Evolutionary conservation across 257 asterid genomes (phyloP).

Genomic region (Eucommia ulmoides): DNA sequence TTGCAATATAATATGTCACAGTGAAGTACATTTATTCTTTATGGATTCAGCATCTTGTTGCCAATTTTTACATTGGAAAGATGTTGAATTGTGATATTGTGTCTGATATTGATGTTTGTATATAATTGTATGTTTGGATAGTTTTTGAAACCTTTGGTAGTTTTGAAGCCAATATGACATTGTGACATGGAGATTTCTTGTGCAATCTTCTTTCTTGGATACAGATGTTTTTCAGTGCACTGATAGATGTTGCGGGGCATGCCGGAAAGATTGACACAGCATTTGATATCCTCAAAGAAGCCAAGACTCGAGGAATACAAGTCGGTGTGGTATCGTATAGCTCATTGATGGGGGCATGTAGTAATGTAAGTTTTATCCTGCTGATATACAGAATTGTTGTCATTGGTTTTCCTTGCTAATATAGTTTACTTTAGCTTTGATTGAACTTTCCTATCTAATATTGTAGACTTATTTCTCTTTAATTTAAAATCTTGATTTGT

Average conservation of each 20-base stretch:
- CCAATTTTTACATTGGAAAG: too few relatives aligned
- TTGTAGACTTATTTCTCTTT: too few relatives aligned
- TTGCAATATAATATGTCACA: too few relatives aligned
- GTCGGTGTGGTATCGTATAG: conserved; percentile 78
- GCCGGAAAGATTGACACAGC: conserved; percentile 91
- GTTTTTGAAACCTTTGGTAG: background rate
- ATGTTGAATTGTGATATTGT: background rate
- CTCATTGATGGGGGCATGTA: conserved; percentile 99
- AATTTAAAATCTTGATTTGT: too few relatives aligned
- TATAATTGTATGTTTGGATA: background rate
- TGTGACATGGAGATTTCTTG: conserved; percentile 7
- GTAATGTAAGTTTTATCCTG: conserved; percentile 48
- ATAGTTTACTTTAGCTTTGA: too few relatives aligned
- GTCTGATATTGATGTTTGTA: background rate
- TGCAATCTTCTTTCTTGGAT: conserved; percentile 15
- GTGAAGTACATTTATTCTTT: too few relatives aligned
- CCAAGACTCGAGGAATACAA: conserved; percentile 61
- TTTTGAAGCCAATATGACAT: background rate
- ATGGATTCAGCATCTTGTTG: too few relatives aligned
- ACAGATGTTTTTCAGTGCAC: conserved; percentile 89
- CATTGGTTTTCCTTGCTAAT: conserved; percentile 3
- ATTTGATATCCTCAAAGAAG: conserved; percentile 71
- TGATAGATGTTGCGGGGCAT: conserved; percentile 97
- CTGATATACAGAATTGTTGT: conserved; percentile 2
- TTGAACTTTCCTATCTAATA: too few relatives aligned